Evolutionary conservation across 176 grass and related monocot genomes (phyloP), one percentile per base, ranked within the genome.

Genomic region (Eleusine coracana): DNA sequence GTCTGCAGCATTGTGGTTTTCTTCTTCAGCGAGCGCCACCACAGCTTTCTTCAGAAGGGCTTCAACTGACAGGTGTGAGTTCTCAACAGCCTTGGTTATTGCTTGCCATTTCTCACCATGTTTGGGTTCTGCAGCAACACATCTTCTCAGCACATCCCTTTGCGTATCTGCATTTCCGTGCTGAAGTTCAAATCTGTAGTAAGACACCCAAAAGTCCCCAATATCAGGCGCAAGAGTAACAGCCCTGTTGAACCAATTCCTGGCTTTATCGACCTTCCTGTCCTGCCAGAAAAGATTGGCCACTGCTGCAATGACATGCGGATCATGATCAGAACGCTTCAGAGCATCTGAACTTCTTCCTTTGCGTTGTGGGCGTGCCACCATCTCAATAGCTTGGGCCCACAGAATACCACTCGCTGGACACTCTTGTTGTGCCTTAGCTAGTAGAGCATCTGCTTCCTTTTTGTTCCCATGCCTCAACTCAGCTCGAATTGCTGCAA

Each of bases 371-470:
- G 90, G 92, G 48, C 89, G 87, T 69, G 94, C 83, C 41, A 84
- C 92, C 88, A 97, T 97, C 87, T 97, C 94, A 74, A 97, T 94
- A 41, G 87, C 79, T 48, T 87, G 80, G 74, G 92, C 94, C 94
- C 94, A 97, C 21, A 97, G 72, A 79, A 94, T 97, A 27, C 94
- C 94, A 92, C 92, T 97, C 68, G 87, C 75, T 74, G 92, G 92
- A n/a, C 94, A 97, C 77, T 94, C 92, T 70, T 97, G 94, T 66
- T 94, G 81, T 74, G 94, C 92, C 68, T 97, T 97, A 45, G 94
- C 92, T 85, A 94, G 89, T 23, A 94, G 83, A 64, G 88, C 70
- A 83, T 94, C 94, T 10, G 90, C 94, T 70, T 97, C 94, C 76
- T 94, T 94, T 62, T 94, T 97, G 74, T 89, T 94, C 23, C 92